Base-by-base conservation (phyloP, 2,329 filamentous ascomycete species). In the Alternaria panax region DNA sequence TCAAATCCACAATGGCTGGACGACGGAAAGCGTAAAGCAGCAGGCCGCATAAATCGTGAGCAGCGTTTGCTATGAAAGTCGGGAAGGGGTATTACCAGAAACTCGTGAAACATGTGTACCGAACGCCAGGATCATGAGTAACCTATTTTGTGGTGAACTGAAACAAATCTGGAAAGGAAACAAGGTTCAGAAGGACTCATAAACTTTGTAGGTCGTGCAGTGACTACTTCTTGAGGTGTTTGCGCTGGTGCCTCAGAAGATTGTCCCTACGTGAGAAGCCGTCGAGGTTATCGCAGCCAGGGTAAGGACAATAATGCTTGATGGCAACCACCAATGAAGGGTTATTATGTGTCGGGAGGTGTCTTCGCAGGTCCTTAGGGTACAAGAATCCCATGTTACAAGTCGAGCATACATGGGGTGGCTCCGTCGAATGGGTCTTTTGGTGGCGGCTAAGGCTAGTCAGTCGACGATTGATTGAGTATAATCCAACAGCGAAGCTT, bases 211-310 rank as follows among this genome's bases (percentile, higher is more conserved):
- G 45, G 12, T 22, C 27, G 16, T 16, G 30, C 51, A 45, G 43
- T n/a, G 14, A 52, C 57, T 48, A 59, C 32, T 28, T 65, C 48
- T 27, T 47, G 3, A 54, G 60, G 51, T 78, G 75, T 50, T 64
- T 74, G 34, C 74, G 70, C 42, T 70, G 67, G 56, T 78, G 75
- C 24, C 75, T 72, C 16, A 70, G 61, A 20, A 77, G 65, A 38
- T 78, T 78, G 55, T 78, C 75, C 27, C 66, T 72, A 20, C 75
- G 71, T 18, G 75, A 75, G 65, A 77, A 77, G 50, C 75, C 73
- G 14, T 70, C 63, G 3, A 54, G 56, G 27, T 74, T 71, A 47
- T 41, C 57, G 57, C 75, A 78, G 3, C 68, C 73, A 14, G 66
- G 60, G 34, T 69, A 58, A 5, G 51, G 40, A 58, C 75, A 78